These are phyloP conservation scores for Ascochyta koolunga DNA, from an alignment of 2,329 filamentous ascomycete genomes.

Conservation along the genomic window DNA sequence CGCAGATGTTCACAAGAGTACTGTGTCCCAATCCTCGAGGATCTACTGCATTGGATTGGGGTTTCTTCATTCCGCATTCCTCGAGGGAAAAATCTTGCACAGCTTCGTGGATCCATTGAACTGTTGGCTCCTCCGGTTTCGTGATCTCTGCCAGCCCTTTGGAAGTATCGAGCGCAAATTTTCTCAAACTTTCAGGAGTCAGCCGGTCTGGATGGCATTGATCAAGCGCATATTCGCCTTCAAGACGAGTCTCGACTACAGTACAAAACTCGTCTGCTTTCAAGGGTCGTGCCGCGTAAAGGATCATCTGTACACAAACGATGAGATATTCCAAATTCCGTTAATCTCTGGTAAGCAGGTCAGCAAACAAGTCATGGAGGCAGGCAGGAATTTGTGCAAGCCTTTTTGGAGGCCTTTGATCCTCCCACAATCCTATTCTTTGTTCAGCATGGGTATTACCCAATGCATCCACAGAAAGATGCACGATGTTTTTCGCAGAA, in stretches of 20 bases:
- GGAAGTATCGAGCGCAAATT: constrained; percentile 30
- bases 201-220: constrained; percentile 23
- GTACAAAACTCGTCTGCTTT: constrained; percentile 24
- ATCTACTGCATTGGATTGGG: no score
- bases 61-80: no score
- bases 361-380: constrained; percentile 57
- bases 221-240: constrained; percentile 10
- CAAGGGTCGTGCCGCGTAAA: constrained; percentile 21
- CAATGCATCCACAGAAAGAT: constrained; percentile 52
- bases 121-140: constrained; percentile 20
- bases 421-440: constrained; percentile 43
- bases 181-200: constrained; percentile 13
- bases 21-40: no score
- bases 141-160: constrained; percentile 33
- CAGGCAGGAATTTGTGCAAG: constrained; percentile 39
- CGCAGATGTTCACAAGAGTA: no score
- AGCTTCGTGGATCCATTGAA: constrained; percentile 43
- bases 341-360: constrained; percentile 52
- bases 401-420: constrained; percentile 37
- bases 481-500: constrained; percentile 49
- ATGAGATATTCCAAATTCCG: constrained; percentile 14
- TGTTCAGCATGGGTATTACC: constrained; percentile 52
- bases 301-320: constrained; percentile 28
- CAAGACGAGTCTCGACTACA: neutral
- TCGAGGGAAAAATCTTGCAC: constrained; percentile 46